These are phyloP conservation scores for Capsella bursapastoris DNA, from an alignment of 345 rosid species.

Conservation along the genomic window DNA sequence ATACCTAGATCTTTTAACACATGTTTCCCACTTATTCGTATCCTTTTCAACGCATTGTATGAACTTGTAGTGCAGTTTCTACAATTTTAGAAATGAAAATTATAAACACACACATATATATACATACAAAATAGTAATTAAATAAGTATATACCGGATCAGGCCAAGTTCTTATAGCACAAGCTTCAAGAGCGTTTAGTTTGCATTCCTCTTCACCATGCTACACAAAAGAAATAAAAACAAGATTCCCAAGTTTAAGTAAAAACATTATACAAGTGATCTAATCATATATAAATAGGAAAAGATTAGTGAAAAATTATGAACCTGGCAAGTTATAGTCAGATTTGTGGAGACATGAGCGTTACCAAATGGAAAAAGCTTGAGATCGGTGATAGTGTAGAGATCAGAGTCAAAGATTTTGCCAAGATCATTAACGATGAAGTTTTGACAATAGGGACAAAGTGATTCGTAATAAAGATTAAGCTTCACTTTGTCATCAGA, in stretches of 20 bases:
- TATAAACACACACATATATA: neutral
- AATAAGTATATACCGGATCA: conserved; percentile 39
- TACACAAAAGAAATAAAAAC: conserved; percentile 29
- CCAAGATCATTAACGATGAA: conserved; percentile 47
- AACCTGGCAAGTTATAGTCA: conserved; percentile 52
- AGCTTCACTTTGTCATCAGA: conserved; percentile 29
- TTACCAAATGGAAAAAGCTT: conserved; percentile 59
- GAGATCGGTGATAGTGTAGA: conserved; percentile 48
- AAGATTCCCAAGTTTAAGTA: neutral
- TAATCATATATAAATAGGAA: neutral
- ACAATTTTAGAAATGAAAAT: neutral
- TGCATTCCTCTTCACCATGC: conserved; percentile 83
- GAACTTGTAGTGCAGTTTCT: conserved; percentile 57
- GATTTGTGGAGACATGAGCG: conserved; percentile 33
- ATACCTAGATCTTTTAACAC: neutral
- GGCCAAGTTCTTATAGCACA: conserved; percentile 63
- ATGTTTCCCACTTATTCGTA: conserved; percentile 17
- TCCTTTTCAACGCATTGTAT: conserved; percentile 41
- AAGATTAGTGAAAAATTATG: neutral
- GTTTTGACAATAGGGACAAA: conserved; percentile 49
- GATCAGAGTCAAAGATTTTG: conserved; percentile 40
- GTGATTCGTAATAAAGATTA: conserved; percentile 49
- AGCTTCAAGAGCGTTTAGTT: conserved; percentile 65
- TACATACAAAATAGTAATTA: neutral
- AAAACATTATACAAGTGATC: neutral